Evolutionary conservation across 2,329 filamentous ascomycete species (phyloP).

Genomic region (Fusarium concolor): DNA sequence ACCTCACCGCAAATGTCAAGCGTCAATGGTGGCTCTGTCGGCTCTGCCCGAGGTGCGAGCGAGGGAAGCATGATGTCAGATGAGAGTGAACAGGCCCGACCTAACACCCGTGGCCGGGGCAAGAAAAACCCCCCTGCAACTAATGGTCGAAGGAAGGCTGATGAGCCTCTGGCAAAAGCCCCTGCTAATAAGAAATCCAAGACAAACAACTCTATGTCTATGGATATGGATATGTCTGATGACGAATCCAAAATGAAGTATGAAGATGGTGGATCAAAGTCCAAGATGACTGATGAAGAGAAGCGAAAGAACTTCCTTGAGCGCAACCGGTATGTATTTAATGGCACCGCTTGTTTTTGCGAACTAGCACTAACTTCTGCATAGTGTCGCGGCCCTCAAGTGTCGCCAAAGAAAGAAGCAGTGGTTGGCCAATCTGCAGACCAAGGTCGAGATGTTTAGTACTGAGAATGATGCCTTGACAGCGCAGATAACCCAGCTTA

Average conservation of each 20-base stretch:
- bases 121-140: conserved; percentile 71
- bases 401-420: conserved; percentile 99
- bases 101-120: conserved; percentile 72
- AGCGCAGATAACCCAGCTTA: conserved; percentile 82
- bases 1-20: conserved; percentile 64
- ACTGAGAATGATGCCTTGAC: conserved; percentile 91
- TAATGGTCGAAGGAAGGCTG: conserved; percentile 83
- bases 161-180: conserved; percentile 71
- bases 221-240: conserved; percentile 64
- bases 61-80: conserved; percentile 80
- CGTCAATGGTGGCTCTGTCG: conserved; percentile 60
- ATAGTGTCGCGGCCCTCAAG: conserved; percentile 92
- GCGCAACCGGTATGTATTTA: conserved; percentile 81
- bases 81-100: conserved; percentile 75
- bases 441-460: conserved; percentile 93
- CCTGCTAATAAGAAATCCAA: conserved; percentile 78
- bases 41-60: conserved; percentile 68
- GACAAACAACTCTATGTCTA: conserved; percentile 46
- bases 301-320: conserved; percentile 99
- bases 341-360: not conserved
- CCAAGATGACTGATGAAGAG: conserved; percentile 76
- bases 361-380: conserved; percentile 6
- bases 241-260: conserved; percentile 58
- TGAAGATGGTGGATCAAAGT: conserved; percentile 40
- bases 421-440: conserved; percentile 94